Conservation (phyloP, 2,329 filamentous ascomycete genomes). For the Dactylonectria estremocensis region DNA sequence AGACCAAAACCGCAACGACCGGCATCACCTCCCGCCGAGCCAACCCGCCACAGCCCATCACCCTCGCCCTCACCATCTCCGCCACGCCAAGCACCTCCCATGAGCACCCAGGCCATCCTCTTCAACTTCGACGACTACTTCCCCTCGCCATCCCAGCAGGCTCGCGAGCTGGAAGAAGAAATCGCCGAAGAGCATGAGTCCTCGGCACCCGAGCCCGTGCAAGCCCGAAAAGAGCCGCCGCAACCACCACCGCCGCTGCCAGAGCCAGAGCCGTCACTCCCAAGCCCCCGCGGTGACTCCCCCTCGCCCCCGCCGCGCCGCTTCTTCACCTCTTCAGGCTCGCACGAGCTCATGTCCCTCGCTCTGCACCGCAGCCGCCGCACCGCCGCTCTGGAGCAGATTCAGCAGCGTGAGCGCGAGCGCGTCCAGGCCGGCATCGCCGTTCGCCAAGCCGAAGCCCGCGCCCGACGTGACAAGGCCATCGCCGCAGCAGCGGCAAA, state of each 20-base stretch:
- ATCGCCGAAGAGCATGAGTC: conserved; percentile 14
- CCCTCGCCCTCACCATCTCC: conserved; percentile 35
- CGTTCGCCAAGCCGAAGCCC: conserved; percentile 25
- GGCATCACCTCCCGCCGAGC: conserved; percentile 15
- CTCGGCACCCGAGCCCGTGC: conserved; percentile 1
- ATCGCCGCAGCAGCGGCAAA: not conserved
- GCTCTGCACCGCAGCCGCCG: conserved; percentile 55
- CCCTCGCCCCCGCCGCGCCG: conserved; percentile 41
- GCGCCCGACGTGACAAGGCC: conserved; percentile 23
- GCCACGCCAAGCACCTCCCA: conserved; percentile 48
- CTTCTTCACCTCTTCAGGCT: conserved; percentile 58
- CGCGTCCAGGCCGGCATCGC: conserved; percentile 41
- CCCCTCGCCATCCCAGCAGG: conserved; percentile 70
- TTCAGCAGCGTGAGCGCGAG: conserved; percentile 46
- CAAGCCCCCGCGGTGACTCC: conserved; percentile 25
- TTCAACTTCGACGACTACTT: conserved; percentile 68
- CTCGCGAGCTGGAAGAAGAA: conserved; percentile 65
- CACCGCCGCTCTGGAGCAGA: conserved; percentile 50
- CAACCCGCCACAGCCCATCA: conserved; percentile 17
- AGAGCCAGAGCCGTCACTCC: conserved; percentile 37
- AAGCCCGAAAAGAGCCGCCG: not conserved
- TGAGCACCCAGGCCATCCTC: conserved; percentile 69
- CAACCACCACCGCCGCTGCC: conserved; percentile 8
- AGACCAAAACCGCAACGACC: conserved; percentile 11
- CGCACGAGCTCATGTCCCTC: conserved; percentile 53